Base-by-base conservation (phyloP, 352 stramenopile genomes). In the Thraustotheca clavata region DNA sequence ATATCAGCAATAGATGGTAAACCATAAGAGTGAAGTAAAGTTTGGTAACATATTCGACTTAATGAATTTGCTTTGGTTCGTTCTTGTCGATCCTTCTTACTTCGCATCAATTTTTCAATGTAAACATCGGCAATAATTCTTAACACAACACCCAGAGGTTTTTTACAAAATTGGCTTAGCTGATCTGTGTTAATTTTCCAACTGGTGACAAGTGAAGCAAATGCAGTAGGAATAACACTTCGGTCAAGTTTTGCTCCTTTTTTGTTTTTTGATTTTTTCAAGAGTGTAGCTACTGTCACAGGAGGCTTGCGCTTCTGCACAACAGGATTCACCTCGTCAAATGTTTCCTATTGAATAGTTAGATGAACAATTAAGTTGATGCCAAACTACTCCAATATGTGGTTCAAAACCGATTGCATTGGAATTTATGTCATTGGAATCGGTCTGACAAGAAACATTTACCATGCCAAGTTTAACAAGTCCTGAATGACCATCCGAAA, bases 141-240 rank as follows among this genome's bases (percentile, higher is more conserved):
- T 16, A 91, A 70, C 35, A 93, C 79, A 14, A 74, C 80, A 0
- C 66, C 59, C 6, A 91, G 69, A 3, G 81, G 79, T 36, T 91
- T 93, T 47, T 93, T 91, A 0, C 77, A 71, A 61, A 89, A 93
- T 62, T 90, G 80, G 11, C 70, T 46, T 20, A 93, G 79, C 62
- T 93, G 81, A 22, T 93, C 84, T 0, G 77, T 76, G 67, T 91
- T 91, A 55, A 93, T 83, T 29, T 82, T 81, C 84, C 84, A 93
- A 6, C 82, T 90, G 16, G 82, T 93, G 49, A 91, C 81, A 20
- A 93, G 59, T 1, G 74, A 71, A 2, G 79, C 73, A 59, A 93
- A 75, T 3, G 81, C 59, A 27, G 73, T 70, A 39, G 80, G 84
- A n/a, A 93, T 80, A 2, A 71, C 73, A 1, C 71, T 60, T 43